Conservation (phyloP, 805 yeast genomes). For the Nakazawaea populi region DNA sequence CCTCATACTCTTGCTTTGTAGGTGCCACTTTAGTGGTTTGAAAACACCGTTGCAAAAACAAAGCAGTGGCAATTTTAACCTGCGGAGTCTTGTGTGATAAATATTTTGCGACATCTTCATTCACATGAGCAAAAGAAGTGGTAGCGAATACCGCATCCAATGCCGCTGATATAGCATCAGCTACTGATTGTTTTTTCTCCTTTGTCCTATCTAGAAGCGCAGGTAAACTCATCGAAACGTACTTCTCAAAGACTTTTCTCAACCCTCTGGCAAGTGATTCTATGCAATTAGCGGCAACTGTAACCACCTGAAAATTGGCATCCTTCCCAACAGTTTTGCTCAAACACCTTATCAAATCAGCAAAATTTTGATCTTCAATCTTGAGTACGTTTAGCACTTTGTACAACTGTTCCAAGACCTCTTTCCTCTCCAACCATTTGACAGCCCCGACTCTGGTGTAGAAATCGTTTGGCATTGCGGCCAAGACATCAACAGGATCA, state of each 20-base stretch:
- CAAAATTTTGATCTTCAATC: conserved; percentile 55
- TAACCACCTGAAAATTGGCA: conserved; percentile 83
- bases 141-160: conserved; percentile 56
- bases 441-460: conserved; percentile 46
- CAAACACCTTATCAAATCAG: conserved; percentile 53
- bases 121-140: conserved; percentile 45
- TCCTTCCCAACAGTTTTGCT: conserved; percentile 71
- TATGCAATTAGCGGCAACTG: conserved; percentile 65
- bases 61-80: conserved; percentile 64
- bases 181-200: conserved; percentile 77
- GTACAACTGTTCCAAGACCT: conserved; percentile 61
- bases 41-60: conserved; percentile 59
- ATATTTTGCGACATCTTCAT: conserved; percentile 53
- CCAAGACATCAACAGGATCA: conserved; percentile 62
- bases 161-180: conserved; percentile 63
- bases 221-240: conserved; percentile 43
- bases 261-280: conserved; percentile 63
- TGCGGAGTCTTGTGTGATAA: conserved; percentile 81
- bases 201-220: conserved; percentile 78
- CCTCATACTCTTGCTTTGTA: conserved; percentile 44
- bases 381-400: conserved; percentile 50
- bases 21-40: conserved; percentile 45
- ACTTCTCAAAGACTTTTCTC: conserved; percentile 46
- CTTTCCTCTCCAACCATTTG: conserved; percentile 92
- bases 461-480: conserved; percentile 62